A percentile compares a stretch with the other conserved stretches of the same genome.
phyloP scores from a whole-genome alignment of 2,329 filamentous ascomycete species.

The Juglanconis juglandina region DNA sequence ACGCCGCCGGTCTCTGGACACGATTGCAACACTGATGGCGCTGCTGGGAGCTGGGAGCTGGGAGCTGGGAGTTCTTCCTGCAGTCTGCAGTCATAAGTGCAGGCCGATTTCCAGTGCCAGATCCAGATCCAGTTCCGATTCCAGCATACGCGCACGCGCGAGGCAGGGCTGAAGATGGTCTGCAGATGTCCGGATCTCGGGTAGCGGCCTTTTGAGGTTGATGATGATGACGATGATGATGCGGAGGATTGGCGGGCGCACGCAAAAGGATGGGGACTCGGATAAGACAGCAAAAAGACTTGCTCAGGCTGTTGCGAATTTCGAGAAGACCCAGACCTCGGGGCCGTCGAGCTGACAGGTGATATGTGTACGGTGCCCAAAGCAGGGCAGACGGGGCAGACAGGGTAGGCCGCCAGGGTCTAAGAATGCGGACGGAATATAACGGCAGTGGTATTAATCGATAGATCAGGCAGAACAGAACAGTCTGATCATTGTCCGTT shows the following conservation, averaged over 20 bases:
- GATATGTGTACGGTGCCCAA: background rate
- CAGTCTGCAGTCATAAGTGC: constrained; percentile 11
- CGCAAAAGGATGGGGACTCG: background rate
- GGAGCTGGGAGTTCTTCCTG: background rate
- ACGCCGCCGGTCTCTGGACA: constrained; percentile 6
- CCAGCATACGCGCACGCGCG: constrained; percentile 2
- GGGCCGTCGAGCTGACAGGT: constrained; percentile 1
- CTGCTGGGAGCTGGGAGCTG: background rate
- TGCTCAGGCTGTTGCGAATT: background rate
- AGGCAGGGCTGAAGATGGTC: background rate
- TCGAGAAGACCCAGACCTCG: background rate
- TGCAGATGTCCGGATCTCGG: background rate
- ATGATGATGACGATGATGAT: background rate
- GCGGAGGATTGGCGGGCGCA: background rate
- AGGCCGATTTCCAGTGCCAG: background rate
- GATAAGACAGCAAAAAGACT: background rate
- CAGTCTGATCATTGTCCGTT: background rate
- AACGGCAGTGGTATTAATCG: too few species aligned
- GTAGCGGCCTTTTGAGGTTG: background rate
- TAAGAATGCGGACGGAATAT: too few species aligned
- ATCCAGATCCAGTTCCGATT: background rate
- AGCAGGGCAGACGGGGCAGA: background rate
- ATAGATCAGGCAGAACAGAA: too few species aligned
- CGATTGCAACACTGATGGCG: constrained; percentile 6
- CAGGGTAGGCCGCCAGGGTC: background rate